Evolutionary conservation across 2,329 filamentous ascomycete genomes (phyloP), one percentile per base, ranked within the genome.

Genomic region (Aspergillus jensenii): DNA sequence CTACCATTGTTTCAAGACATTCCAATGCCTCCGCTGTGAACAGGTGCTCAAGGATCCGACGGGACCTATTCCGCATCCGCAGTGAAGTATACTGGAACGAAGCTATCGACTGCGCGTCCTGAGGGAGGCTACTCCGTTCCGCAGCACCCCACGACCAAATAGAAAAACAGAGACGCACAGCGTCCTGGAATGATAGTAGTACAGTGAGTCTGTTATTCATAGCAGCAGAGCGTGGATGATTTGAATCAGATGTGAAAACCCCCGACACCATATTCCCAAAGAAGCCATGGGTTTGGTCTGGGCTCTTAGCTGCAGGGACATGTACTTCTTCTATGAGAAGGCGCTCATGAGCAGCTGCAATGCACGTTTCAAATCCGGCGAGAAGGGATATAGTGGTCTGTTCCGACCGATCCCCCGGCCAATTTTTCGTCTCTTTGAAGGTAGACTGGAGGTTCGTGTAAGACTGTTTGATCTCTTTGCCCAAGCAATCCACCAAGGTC

Each of bases 181-280:
- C 91, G 72, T 99, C 96, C 73, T 98, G 93, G 71, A 99, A 96
- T 11, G 93, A 96, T n/a, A 99, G 81, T 44, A 97, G 82, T 19
- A 99, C 93, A 0, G 95, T 98, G 21, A 99, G 81, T 46, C 93
- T 86, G 67, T 95, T 93, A 68, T 98, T 99, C 8, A 93, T 92
- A n/a, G 90, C 92, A 7, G 88, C 86, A 59, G 88, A 91, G 49
- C 92, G 87, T n/a, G 86, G 83, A 60, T 93, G 90, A 2, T 84
- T 87, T 1, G 85, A 81, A 59, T 97, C 92, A 1, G 89, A 85
- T 39, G 91, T 84, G 71, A 96, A 96, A 0, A 96, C 90, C 1
- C 91, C 91, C 1, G 92, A 95, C 1, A 96, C 90, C 86, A 97
- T 96, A 65, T 91, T 96, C 45, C 92, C 92, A 68, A 98, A 96